Evolutionary conservation across 176 grass and related monocot genomes (phyloP), one percentile per base, ranked within the genome.

Genomic region (Hordeum vulgare): DNA sequence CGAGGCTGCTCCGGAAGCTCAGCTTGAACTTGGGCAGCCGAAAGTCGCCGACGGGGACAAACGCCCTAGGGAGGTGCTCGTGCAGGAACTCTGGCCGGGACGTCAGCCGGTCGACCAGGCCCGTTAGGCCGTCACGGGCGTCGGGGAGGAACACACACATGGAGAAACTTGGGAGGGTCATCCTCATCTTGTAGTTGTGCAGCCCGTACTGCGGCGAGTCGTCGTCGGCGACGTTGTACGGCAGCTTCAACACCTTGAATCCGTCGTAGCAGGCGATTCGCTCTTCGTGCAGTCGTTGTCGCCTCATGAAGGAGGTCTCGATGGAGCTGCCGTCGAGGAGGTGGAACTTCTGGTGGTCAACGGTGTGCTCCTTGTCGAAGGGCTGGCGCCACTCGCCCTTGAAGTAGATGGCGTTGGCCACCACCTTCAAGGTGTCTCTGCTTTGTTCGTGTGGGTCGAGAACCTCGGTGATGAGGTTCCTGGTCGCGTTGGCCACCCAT

Each of bases 321-420:
- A 80, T 28, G 13, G 68, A 18, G 61, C 6, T 49, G n/a, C 67
- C 76, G 5, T 90, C 54, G 3, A 86, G 80, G 20, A 36, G 62
- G 62, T 80, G 29, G 63, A 90, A 83, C 39, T 58, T 63, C 7
- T 15, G 0, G 62, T 66, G 29, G 1, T 3, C 23, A 28, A 15
- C 17, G 15, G 64, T 85, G 29, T 0, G 0, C 29, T 28, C 39
- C 45, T 44, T 45, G 13, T 24, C 11, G 34, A 91, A 85, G 0
- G 66, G 57, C 62, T 34, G 7, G 12, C 7, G 15, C 29, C 29
- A 66, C 62, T 66, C 7, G 28, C 62, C 62, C 15, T 18, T 60
- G 57, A 88, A 91, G 71, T 87, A 87, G 71, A 91, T 24, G 23
- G 89, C 85, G 18, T 82, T 88, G 59, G 42, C 60, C 6, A 84